phyloP scores from a whole-genome alignment of 2,329 filamentous ascomycete genomes.

The Aspergillus ochraceus region DNA sequence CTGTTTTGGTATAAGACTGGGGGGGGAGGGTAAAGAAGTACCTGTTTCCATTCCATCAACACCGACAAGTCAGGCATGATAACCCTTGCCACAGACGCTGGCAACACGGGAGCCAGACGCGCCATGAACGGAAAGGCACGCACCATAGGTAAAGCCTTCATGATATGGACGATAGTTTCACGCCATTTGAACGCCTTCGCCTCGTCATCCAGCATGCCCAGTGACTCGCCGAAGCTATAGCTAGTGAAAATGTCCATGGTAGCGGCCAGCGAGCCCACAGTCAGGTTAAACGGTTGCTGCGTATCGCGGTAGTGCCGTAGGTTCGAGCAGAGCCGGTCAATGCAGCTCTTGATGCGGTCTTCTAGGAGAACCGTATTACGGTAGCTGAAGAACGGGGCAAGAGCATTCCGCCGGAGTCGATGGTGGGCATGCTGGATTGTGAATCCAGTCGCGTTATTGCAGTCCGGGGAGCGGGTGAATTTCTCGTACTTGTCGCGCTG shows the following conservation, averaged over 20 bases:
- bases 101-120: neutral
- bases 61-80: neutral
- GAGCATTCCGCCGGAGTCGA: conserved; percentile 28
- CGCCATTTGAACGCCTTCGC: conserved; percentile 6
- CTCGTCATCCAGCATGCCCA: neutral
- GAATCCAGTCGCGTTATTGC: conserved; percentile 28
- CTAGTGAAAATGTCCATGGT: conserved; percentile 8
- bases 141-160: neutral
- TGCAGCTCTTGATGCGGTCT: conserved; percentile 25
- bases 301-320: neutral
- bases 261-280: conserved; percentile 25
- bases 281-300: conserved; percentile 20
- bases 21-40: neutral
- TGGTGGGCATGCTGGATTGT: conserved; percentile 30
- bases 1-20: too few relatives aligned
- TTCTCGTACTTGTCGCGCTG: conserved; percentile 28
- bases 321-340: conserved; percentile 16
- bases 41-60: neutral
- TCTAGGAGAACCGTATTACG: conserved; percentile 27
- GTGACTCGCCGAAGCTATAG: neutral
- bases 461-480: conserved; percentile 22
- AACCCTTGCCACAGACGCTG: neutral
- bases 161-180: neutral
- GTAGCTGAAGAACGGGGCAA: conserved; percentile 34
- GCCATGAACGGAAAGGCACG: neutral